phyloP scores from a whole-genome alignment of 768 basidiomycete genomes.

The Mycena galopus region DNA sequence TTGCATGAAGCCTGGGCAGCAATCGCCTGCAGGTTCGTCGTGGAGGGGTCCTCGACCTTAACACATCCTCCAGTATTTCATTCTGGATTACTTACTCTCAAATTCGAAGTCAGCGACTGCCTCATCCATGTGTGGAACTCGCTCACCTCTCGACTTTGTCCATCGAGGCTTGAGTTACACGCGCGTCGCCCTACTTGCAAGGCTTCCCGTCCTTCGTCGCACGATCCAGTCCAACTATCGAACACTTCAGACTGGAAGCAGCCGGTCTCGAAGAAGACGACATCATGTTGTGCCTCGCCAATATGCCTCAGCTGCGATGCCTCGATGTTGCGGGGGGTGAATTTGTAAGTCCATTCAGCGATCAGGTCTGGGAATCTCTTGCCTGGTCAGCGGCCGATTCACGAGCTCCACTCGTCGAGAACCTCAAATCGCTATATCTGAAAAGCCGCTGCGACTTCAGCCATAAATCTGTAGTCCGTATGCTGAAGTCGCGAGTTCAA shows the following conservation, averaged over 20 bases:
- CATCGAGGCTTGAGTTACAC: background rate
- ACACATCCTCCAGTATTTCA: background rate
- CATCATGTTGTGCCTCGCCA: background rate
- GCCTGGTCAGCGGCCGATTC: background rate
- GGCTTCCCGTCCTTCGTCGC: background rate
- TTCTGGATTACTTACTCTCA: background rate
- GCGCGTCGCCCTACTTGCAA: background rate
- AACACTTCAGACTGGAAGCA: background rate
- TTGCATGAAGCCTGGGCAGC: too few species aligned
- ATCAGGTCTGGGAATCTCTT: constrained; percentile 3
- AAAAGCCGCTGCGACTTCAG: background rate
- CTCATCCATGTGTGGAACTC: background rate
- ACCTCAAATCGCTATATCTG: background rate
- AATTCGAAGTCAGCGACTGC: background rate
- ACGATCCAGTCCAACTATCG: background rate
- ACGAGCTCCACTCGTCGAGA: background rate
- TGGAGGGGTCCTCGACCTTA: too few species aligned
- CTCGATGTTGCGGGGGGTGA: background rate
- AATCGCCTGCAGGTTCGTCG: too few species aligned
- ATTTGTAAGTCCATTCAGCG: background rate
- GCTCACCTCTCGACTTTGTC: background rate
- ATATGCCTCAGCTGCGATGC: constrained; percentile 1
- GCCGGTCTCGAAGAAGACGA: background rate
- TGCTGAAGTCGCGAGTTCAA: constrained; percentile 6
- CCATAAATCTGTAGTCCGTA: background rate